phyloP scores from a whole-genome alignment of 768 basidiomycete species.

The Tricholoma flavovirens region DNA sequence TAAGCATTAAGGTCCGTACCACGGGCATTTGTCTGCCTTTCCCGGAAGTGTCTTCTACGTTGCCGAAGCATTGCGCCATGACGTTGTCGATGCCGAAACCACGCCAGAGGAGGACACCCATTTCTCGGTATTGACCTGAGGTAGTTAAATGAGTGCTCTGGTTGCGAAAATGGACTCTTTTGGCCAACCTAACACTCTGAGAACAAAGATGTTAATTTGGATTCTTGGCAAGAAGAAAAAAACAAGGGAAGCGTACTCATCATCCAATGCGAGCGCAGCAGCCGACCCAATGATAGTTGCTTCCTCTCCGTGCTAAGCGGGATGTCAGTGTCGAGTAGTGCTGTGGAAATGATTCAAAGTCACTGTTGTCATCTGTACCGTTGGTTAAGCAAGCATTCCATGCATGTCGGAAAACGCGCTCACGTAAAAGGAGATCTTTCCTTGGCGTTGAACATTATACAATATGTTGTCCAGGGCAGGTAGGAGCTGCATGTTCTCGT shows the following conservation, averaged over 20 bases:
- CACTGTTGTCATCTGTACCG: constrained; percentile 68
- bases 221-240: background rate
- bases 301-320: constrained; percentile 76
- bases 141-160: constrained; percentile 1
- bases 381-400: background rate
- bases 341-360: constrained; percentile 4
- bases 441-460: constrained; percentile 90
- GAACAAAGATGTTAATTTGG: background rate
- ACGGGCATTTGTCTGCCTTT: constrained; percentile 95
- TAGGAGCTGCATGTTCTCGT: constrained; percentile 73
- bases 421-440: constrained; percentile 88
- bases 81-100: constrained; percentile 72
- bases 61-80: constrained; percentile 93
- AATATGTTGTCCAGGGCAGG: constrained; percentile 85
- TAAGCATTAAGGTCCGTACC: constrained; percentile 30
- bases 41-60: constrained; percentile 68
- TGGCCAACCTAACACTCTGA: constrained; percentile 65
- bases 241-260: constrained; percentile 57
- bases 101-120: constrained; percentile 87
- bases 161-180: background rate
- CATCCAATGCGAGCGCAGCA: constrained; percentile 73
- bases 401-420: constrained; percentile 20
- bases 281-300: constrained; percentile 87
- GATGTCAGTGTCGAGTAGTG: constrained; percentile 1
- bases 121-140: constrained; percentile 86